Evolutionary conservation across 192 early-diverging fungal species (phyloP).

Genomic region (Chytriomyces sp.): DNA sequence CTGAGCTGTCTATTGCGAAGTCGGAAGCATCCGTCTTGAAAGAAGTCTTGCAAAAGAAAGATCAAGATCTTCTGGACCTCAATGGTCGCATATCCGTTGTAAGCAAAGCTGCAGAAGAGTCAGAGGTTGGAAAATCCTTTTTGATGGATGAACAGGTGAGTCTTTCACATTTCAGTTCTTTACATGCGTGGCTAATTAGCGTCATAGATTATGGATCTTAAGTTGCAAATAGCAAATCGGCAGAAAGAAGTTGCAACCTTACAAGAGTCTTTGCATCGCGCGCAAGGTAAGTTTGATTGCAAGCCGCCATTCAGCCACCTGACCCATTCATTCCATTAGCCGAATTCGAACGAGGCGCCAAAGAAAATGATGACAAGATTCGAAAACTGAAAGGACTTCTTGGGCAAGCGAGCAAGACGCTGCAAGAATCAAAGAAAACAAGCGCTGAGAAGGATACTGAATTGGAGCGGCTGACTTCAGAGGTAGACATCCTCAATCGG

Average conservation of each 20-base stretch:
- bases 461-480: slow-evolving; percentile 2
- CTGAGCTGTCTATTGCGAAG: not conserved
- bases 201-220: slow-evolving; percentile 18
- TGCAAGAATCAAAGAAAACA: slow-evolving; percentile 30
- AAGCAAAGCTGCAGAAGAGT: not conserved
- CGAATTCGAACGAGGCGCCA: slow-evolving; percentile 1
- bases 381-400: slow-evolving; percentile 29
- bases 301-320: not conserved
- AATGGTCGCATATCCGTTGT: not conserved
- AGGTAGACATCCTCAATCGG: slow-evolving; percentile 9
- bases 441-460: slow-evolving; percentile 25
- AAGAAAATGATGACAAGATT: slow-evolving; percentile 31
- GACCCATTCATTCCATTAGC: not conserved
- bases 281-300: not conserved
- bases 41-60: slow-evolving; percentile 16
- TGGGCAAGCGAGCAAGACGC: slow-evolving; percentile 30
- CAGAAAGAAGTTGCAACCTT: slow-evolving; percentile 15
- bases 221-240: slow-evolving; percentile 19
- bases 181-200: not conserved
- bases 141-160: slow-evolving; percentile 25
- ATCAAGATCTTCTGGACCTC: slow-evolving; percentile 6
- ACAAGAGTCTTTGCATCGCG: not conserved
- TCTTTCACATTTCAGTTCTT: not conserved
- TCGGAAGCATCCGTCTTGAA: not conserved
- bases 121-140: not conserved